Percentiles rank a stretch among this genome's conserved stretches.
Evolutionary conservation across 2,329 filamentous ascomycete species (phyloP).

Genomic region (Penicillium crustosum): DNA sequence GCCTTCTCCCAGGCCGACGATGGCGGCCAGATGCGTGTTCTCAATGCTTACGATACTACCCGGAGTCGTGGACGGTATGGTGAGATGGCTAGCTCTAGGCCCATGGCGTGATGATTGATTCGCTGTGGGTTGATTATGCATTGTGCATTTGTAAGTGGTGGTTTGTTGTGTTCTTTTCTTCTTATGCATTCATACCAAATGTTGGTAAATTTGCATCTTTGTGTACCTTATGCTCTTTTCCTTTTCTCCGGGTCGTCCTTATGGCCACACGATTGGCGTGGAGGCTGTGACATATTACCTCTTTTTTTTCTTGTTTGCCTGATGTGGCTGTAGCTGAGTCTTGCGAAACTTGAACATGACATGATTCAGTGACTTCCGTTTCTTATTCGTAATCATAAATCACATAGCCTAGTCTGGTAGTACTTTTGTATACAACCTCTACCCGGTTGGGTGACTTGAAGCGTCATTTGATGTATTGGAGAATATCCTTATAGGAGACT

Average conservation of each 20-base stretch:
- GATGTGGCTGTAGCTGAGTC: slow-evolving; percentile 21
- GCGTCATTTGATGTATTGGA: neutral
- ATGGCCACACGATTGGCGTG: slow-evolving; percentile 19
- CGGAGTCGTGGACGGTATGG: slow-evolving; percentile 87
- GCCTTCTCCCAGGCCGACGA: slow-evolving; percentile 98
- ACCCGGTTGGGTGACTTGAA: neutral
- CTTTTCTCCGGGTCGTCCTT: slow-evolving; percentile 16
- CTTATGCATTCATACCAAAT: slow-evolving; percentile 15
- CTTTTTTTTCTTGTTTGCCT: slow-evolving; percentile 6
- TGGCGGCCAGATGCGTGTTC: slow-evolving; percentile 79
- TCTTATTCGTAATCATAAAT: neutral
- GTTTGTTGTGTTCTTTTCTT: slow-evolving; percentile 15
- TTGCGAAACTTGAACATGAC: slow-evolving; percentile 20
- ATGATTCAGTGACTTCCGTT: neutral
- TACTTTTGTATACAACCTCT: neutral
- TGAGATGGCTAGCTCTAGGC: slow-evolving; percentile 75
- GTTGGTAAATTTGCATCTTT: slow-evolving; percentile 20
- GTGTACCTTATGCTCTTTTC: slow-evolving; percentile 20
- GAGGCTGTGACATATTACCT: slow-evolving; percentile 24
- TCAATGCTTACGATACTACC: slow-evolving; percentile 98
- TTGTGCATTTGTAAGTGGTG: slow-evolving; percentile 8
- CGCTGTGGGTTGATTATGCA: slow-evolving; percentile 6
- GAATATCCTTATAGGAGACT: neutral
- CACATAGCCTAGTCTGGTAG: neutral
- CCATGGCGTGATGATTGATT: slow-evolving; percentile 31